These are phyloP conservation scores for Populus tremula DNA, from an alignment of 345 rosid genomes.

Conservation along the genomic window DNA sequence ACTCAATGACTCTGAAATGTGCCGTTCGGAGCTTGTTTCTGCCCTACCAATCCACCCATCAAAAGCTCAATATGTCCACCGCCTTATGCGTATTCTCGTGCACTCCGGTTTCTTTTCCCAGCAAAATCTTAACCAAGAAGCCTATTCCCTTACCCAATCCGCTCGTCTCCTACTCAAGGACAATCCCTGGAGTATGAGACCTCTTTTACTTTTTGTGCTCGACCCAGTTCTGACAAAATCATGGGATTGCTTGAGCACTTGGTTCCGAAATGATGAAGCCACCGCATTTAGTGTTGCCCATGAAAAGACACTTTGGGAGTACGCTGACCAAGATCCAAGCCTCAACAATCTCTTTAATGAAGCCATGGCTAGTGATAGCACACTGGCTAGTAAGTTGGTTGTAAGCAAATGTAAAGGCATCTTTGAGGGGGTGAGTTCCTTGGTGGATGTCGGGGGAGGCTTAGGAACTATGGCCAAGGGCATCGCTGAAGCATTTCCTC, in stretches of 20 bases:
- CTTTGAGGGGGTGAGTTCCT: slow-evolving; percentile 15
- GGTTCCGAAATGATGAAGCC: slow-evolving; percentile 12
- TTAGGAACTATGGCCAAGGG: slow-evolving; percentile 14
- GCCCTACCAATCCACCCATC: slow-evolving; percentile 20
- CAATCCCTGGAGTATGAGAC: not conserved
- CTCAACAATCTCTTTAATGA: not conserved
- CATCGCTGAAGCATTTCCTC: slow-evolving; percentile 11
- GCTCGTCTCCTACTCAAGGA: not conserved
- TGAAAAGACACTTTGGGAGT: not conserved
- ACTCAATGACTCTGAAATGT: no score
- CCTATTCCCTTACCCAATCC: not conserved
- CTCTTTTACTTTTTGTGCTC: not conserved
- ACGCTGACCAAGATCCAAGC: not conserved
- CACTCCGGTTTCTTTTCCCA: slow-evolving; percentile 13
- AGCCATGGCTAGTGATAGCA: slow-evolving; percentile 19
- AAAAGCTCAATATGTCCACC: slow-evolving; percentile 19
- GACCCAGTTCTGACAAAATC: slow-evolving; percentile 9
- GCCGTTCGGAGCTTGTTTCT: no score
- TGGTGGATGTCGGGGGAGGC: slow-evolving; percentile 27
- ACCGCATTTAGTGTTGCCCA: not conserved
- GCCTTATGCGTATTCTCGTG: slow-evolving; percentile 35
- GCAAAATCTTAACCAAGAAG: not conserved
- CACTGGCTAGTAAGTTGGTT: not conserved
- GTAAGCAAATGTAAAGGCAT: not conserved
- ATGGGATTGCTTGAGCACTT: not conserved